These are phyloP conservation scores for Eleusine indica DNA, from an alignment of 176 grass and related monocot genomes.

Conservation along the genomic window DNA sequence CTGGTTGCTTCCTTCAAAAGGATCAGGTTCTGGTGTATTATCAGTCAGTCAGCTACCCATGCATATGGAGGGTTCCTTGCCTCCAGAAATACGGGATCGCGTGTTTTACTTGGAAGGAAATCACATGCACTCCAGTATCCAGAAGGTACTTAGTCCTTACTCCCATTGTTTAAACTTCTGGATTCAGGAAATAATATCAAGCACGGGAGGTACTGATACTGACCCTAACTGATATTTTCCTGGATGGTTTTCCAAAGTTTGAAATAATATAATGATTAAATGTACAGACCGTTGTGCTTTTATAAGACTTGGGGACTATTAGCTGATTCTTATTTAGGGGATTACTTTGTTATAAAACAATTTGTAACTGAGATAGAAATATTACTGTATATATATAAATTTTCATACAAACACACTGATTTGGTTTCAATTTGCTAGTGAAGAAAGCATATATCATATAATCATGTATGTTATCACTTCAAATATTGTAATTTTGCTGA, in stretches of 20 bases:
- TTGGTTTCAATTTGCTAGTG: neutral
- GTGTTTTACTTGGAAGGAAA: constrained; percentile 90
- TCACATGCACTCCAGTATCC: constrained; percentile 92
- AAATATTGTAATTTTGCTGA: neutral
- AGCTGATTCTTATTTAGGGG: neutral
- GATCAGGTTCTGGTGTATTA: constrained; percentile 53
- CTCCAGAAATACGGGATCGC: constrained; percentile 76
- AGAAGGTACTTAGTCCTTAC: constrained; percentile 59
- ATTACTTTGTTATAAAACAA: neutral
- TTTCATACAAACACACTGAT: neutral
- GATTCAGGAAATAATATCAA: neutral
- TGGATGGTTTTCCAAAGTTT: neutral
- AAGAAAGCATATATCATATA: neutral
- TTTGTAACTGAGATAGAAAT: neutral
- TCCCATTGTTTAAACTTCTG: neutral
- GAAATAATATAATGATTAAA: neutral
- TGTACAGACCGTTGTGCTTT: neutral
- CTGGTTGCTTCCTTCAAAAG: constrained; percentile 79
- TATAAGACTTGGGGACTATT: neutral
- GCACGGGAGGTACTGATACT: neutral
- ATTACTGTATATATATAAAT: neutral
- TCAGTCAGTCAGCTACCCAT: constrained; percentile 73
- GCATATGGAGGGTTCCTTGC: constrained; percentile 61
- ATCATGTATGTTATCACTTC: neutral
- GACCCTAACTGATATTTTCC: neutral